A percentile compares a stretch with the other conserved stretches of the same genome.
Evolutionary conservation across 78 protist genomes (phyloP).

Genomic region (Guillardia theta): DNA sequence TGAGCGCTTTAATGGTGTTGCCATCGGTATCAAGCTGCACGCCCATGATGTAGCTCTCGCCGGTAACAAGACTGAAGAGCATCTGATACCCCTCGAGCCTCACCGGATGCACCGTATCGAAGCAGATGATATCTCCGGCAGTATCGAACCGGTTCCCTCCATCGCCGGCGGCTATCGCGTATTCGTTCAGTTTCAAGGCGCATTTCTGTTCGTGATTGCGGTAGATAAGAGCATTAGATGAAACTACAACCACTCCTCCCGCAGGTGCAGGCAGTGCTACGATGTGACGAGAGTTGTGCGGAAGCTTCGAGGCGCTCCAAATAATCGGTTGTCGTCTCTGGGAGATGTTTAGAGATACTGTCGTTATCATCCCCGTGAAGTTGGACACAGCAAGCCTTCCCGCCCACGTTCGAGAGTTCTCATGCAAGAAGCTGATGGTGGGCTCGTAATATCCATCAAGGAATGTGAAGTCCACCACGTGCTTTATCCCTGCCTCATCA

Average conservation of each 20-base stretch:
- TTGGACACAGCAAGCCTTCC: neutral
- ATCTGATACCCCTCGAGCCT: slow-evolving; percentile 11
- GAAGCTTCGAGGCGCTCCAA: neutral
- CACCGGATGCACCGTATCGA: slow-evolving; percentile 5
- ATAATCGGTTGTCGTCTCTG: neutral
- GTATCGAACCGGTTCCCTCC: neutral
- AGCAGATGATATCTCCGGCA: neutral
- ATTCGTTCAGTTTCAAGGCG: neutral
- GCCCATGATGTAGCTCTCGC: neutral
- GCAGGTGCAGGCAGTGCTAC: slow-evolving; percentile 17
- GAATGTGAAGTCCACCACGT: neutral
- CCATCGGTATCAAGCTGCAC: neutral
- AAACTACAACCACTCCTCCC: neutral
- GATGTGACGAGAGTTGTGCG: neutral
- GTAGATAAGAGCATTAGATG: neutral
- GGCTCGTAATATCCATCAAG: slow-evolving; percentile 15
- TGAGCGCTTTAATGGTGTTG: neutral
- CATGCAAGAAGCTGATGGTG: neutral
- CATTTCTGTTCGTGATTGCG: neutral
- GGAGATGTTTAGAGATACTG: slow-evolving; percentile 11
- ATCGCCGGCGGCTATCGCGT: neutral
- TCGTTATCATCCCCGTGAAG: neutral
- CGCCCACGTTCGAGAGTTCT: slow-evolving; percentile 10
- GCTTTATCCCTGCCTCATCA: neutral
- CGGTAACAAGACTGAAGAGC: neutral